phyloP scores from a whole-genome alignment of 2,329 filamentous ascomycete genomes.

The Fusarium equiseti region DNA sequence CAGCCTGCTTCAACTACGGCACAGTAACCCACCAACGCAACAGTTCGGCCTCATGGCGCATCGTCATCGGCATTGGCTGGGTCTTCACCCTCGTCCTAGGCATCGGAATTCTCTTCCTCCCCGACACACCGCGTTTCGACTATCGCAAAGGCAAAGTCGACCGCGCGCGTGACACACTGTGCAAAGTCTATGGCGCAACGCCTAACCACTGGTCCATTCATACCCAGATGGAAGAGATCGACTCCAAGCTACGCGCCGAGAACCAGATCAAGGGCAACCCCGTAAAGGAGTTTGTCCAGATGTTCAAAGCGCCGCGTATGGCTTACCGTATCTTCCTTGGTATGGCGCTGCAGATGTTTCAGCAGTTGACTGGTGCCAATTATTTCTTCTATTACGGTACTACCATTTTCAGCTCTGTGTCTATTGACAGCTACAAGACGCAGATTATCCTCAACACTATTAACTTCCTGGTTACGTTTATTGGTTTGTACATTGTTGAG shows the following conservation, averaged over 20 bases:
- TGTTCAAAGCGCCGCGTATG: conserved; percentile 75
- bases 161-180: conserved; percentile 61
- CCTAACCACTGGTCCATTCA: conserved; percentile 60
- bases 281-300: conserved; percentile 64
- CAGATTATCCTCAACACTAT: conserved; percentile 76
- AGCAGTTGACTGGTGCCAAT: conserved; percentile 76
- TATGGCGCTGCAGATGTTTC: conserved; percentile 71
- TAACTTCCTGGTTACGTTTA: conserved; percentile 75
- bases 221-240: conserved; percentile 66
- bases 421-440: conserved; percentile 71
- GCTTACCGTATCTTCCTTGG: conserved; percentile 71
- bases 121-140: conserved; percentile 65
- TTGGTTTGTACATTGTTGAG: conserved; percentile 77
- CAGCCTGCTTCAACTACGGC: conserved; percentile 72
- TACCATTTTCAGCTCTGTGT: conserved; percentile 60
- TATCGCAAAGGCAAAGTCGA: conserved; percentile 62
- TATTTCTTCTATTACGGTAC: conserved; percentile 76
- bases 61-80: conserved; percentile 68
- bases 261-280: conserved; percentile 54
- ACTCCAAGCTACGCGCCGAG: conserved; percentile 65
- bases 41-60: conserved; percentile 69
- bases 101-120: conserved; percentile 62
- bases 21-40: conserved; percentile 61
- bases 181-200: conserved; percentile 60
- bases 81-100: conserved; percentile 63